Conservation (phyloP, 768 basidiomycete genomes). For the Suillus decipiens region DNA sequence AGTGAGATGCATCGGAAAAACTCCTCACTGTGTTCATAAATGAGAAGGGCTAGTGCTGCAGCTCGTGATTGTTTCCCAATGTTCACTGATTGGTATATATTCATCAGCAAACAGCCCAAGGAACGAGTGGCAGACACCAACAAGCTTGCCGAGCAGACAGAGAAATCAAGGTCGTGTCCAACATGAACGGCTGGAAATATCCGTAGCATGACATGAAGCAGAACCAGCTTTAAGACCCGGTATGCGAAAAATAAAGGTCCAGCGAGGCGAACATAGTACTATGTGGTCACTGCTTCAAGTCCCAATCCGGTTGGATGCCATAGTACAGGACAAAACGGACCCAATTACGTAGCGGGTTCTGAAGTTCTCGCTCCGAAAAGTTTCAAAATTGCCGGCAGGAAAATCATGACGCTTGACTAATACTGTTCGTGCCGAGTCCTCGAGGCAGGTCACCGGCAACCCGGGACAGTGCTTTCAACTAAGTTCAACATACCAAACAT, state of each 20-base stretch:
- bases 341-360: slow-evolving; percentile 7
- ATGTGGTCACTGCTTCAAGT: slow-evolving; percentile 4
- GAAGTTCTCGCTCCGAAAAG: slow-evolving; percentile 1
- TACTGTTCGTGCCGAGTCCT: slow-evolving; percentile 1
- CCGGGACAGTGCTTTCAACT: not conserved
- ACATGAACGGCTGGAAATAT: not conserved
- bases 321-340: not conserved
- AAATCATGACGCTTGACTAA: slow-evolving; percentile 5
- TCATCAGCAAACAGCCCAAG: slow-evolving; percentile 3
- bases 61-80: slow-evolving; percentile 14
- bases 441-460: slow-evolving; percentile 3
- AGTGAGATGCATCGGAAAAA: not conserved
- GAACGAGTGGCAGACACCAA: not conserved
- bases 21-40: slow-evolving; percentile 17
- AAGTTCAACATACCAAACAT: not conserved
- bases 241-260: not conserved
- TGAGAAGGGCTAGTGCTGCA: slow-evolving; percentile 14
- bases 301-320: slow-evolving; percentile 4
- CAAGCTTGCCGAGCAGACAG: not conserved
- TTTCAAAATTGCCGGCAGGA: slow-evolving; percentile 6
- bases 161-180: not conserved
- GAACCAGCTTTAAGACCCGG: not conserved
- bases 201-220: not conserved
- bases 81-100: slow-evolving; percentile 6
- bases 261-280: not conserved